Conservation (phyloP, 2,329 filamentous ascomycete genomes). For the Beauveria medogensis region DNA sequence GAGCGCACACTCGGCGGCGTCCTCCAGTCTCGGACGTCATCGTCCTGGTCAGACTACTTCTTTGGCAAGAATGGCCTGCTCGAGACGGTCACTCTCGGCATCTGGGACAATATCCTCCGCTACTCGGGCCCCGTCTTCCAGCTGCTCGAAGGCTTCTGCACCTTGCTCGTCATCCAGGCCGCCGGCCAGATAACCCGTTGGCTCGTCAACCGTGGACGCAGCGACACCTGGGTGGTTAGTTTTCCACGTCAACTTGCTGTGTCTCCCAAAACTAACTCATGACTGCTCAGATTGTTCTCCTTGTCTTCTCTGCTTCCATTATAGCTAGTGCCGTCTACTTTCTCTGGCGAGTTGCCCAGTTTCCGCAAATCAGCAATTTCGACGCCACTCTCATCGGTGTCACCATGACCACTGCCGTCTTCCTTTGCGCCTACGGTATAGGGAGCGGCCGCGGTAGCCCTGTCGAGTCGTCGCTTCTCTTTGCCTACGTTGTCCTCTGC, state of each 20-base stretch:
- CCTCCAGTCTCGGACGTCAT: slow-evolving; percentile 49
- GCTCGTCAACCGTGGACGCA: slow-evolving; percentile 86
- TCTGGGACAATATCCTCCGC: slow-evolving; percentile 79
- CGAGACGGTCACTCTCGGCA: slow-evolving; percentile 71
- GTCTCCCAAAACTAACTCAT: slow-evolving; percentile 13
- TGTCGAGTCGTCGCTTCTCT: slow-evolving; percentile 88
- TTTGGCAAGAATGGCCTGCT: slow-evolving; percentile 80
- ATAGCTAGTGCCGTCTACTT: slow-evolving; percentile 95
- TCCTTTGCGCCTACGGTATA: slow-evolving; percentile 89
- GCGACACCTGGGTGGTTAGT: slow-evolving; percentile 91
- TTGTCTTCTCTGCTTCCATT: slow-evolving; percentile 81
- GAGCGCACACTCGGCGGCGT: slow-evolving; percentile 67
- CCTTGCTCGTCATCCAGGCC: slow-evolving; percentile 87
- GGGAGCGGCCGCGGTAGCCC: slow-evolving; percentile 89
- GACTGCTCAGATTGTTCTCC: slow-evolving; percentile 64
- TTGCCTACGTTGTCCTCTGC: slow-evolving; percentile 96
- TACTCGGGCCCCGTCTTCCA: slow-evolving; percentile 95
- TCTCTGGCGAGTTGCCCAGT: slow-evolving; percentile 87
- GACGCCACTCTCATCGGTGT: slow-evolving; percentile 90
- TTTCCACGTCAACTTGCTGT: background rate
- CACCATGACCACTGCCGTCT: slow-evolving; percentile 84
- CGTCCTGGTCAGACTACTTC: slow-evolving; percentile 69
- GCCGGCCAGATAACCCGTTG: slow-evolving; percentile 90
- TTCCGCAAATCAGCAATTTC: slow-evolving; percentile 85
- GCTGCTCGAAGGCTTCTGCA: slow-evolving; percentile 92